Percentiles rank a stretch among this genome's conserved stretches.
phyloP scores from a whole-genome alignment of 768 basidiomycete species.

The Mycena rebaudengoi region DNA sequence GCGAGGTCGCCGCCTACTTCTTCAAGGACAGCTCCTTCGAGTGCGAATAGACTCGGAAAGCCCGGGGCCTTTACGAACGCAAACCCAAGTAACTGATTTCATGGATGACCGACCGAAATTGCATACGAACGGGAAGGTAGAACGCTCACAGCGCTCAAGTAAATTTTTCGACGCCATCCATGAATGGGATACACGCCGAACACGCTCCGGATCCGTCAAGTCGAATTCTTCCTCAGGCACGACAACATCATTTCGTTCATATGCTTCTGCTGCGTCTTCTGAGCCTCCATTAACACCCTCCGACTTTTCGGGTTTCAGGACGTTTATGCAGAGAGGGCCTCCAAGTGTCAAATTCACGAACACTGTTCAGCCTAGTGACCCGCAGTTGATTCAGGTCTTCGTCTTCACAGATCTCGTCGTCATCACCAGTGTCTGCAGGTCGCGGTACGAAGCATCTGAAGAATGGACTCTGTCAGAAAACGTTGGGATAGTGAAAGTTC shows the following conservation, averaged over 20 bases:
- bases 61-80: neutral
- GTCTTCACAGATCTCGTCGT: constrained; percentile 25
- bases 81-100: neutral
- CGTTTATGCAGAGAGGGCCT: neutral
- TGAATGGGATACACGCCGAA: constrained; percentile 51
- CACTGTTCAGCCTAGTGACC: neutral
- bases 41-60: neutral
- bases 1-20: constrained; percentile 78
- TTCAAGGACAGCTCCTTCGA: constrained; percentile 66
- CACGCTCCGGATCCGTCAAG: constrained; percentile 43
- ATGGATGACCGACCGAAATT: neutral
- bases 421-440: constrained; percentile 6
- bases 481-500: constrained; percentile 10
- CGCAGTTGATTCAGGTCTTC: constrained; percentile 18
- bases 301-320: neutral
- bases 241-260: no score
- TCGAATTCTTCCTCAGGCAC: constrained; percentile 31
- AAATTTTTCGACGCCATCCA: constrained; percentile 52
- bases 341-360: neutral
- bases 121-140: neutral
- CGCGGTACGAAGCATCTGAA: constrained; percentile 11
- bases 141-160: constrained; percentile 34
- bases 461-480: constrained; percentile 21
- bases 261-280: constrained; percentile 12
- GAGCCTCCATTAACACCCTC: constrained; percentile 11